Base-by-base conservation (phyloP, 192 early-diverging fungal genomes). In the Endogone sp. region DNA sequence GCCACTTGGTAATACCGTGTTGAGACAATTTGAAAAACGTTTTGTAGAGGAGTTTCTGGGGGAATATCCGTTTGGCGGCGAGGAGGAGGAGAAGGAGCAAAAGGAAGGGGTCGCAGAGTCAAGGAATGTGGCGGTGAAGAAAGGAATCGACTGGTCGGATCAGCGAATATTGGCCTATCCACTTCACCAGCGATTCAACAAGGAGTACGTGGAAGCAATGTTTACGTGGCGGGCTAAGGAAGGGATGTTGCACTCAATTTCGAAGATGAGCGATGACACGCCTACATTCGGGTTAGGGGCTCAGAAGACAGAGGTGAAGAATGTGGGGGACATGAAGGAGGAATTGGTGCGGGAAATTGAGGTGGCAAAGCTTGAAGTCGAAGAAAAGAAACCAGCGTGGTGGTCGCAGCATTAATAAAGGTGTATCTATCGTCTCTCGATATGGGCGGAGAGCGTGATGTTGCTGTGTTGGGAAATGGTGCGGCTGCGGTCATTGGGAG, bases 281-380 rank as follows among this genome's bases (percentile, higher is more conserved):
- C 32, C 24, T 27, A 44, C 72, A 0, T 21, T 74, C 11, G 72
- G 72, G 4, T 3, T 69, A 9, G 72, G 73, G 66, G 31, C 69
- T 68, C 60, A 67, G 67, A 60, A 74, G 69, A 29, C 58, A 65
- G 25, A 65, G 57, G 57, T 60, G 8, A 60, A 56, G 29, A 68
- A 31, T 26, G 57, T 27, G 71, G 58, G 71, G 71, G 16, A 72
- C 73, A 60, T 73, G 85, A 95, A 96, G 24, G 94, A 72, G 81
- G 94, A 96, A 26, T 89, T 54, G 21, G 85, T 85, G 65, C 86
- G 85, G 31, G 84, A 75, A 71, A 89, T 85, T 22, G 81, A 81
- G 78, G 92, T 93, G 13, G 92, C 76, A 10, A 91, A 91, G 72
- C 91, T 88, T 9, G 92, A 91, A 29, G 90, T 56, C 44, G 93